phyloP scores from a whole-genome alignment of 2,329 filamentous ascomycete species.

The Hypoxylon sp. region DNA sequence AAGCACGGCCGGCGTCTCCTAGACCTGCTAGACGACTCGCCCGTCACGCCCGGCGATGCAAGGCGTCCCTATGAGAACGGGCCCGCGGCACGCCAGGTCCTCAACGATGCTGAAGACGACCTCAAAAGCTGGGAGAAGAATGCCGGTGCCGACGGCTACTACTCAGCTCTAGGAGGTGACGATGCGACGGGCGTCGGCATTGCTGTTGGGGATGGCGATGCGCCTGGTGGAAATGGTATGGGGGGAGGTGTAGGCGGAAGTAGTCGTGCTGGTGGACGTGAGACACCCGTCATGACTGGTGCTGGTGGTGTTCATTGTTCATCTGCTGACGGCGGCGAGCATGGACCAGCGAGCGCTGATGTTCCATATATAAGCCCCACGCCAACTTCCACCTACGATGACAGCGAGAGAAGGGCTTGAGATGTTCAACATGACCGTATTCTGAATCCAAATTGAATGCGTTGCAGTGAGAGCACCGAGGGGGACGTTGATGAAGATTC shows the following conservation, averaged over 20 bases:
- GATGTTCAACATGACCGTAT: not conserved
- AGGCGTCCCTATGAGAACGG: slow-evolving; percentile 77
- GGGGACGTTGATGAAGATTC: not conserved
- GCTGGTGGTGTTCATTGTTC: slow-evolving; percentile 20
- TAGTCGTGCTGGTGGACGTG: slow-evolving; percentile 14
- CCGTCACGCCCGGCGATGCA: slow-evolving; percentile 87
- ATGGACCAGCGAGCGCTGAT: slow-evolving; percentile 23
- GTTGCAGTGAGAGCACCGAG: not conserved
- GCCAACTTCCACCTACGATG: slow-evolving; percentile 28
- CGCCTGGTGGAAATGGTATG: not conserved
- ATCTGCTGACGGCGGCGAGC: slow-evolving; percentile 33
- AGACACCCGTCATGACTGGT: slow-evolving; percentile 32
- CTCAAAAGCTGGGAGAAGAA: slow-evolving; percentile 80
- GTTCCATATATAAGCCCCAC: slow-evolving; percentile 32
- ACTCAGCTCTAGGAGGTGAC: slow-evolving; percentile 22
- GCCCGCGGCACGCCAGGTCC: slow-evolving; percentile 81
- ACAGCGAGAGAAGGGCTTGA: slow-evolving; percentile 12
- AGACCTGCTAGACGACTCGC: slow-evolving; percentile 88
- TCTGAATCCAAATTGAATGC: not conserved
- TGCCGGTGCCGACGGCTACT: slow-evolving; percentile 55
- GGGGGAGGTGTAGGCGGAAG: slow-evolving; percentile 16
- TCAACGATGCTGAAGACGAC: slow-evolving; percentile 93
- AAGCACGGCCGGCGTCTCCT: slow-evolving; percentile 90
- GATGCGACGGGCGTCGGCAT: slow-evolving; percentile 16
- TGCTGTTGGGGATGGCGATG: slow-evolving; percentile 1